Evolutionary conservation across 306 rosid genomes (phyloP).

Genomic region (Glycine latifolia): DNA sequence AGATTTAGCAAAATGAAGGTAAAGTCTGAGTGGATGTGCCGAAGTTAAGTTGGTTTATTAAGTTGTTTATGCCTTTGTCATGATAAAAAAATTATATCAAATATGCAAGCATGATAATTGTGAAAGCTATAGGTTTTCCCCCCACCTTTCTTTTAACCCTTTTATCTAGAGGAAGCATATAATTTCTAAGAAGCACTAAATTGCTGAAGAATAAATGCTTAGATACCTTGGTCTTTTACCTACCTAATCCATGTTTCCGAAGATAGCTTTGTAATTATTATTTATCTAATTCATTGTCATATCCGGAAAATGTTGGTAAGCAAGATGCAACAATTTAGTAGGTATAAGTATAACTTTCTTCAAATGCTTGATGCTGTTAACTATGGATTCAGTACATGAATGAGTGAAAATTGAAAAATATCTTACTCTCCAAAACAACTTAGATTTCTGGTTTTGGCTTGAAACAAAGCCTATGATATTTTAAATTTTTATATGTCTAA

Average conservation of each 20-base stretch:
- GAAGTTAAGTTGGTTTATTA: background rate
- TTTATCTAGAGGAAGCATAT: background rate
- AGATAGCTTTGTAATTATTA: background rate
- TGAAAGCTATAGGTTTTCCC: conserved; percentile 6
- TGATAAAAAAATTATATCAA: background rate
- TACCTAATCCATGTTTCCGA: background rate
- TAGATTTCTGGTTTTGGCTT: background rate
- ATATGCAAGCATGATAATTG: background rate
- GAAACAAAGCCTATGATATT: background rate
- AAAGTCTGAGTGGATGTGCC: background rate
- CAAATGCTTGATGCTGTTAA: background rate
- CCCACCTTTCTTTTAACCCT: background rate
- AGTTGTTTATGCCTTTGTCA: background rate
- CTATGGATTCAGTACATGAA: background rate
- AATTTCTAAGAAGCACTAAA: background rate
- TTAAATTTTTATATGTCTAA: background rate
- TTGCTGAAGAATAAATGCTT: conserved; percentile 9
- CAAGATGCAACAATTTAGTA: conserved; percentile 9
- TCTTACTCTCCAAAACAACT: background rate
- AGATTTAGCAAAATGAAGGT: background rate
- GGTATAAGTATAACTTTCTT: conserved; percentile 23
- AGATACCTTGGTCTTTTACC: background rate
- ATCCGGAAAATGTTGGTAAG: background rate
- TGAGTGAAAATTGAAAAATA: background rate
- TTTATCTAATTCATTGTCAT: background rate